Conservation (phyloP, 441 rosid genomes). For the Adansonia grandidieri region DNA sequence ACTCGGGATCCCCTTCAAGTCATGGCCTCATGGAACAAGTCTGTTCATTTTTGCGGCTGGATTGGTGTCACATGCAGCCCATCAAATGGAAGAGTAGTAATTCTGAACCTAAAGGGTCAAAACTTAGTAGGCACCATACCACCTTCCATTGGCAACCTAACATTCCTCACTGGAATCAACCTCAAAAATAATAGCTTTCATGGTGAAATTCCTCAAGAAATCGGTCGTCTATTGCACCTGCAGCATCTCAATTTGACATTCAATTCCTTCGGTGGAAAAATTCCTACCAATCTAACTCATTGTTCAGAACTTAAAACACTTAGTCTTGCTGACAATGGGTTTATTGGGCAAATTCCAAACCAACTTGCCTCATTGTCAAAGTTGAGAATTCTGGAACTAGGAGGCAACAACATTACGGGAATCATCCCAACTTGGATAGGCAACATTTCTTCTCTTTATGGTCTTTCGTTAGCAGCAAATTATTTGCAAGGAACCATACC, state of each 20-base stretch:
- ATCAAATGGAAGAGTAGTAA: constrained; percentile 30
- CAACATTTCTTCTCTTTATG: constrained; percentile 44
- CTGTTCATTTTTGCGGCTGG: constrained; percentile 51
- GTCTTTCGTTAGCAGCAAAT: constrained; percentile 30
- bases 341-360: constrained; percentile 18
- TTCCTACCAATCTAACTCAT: constrained; percentile 39
- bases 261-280: constrained; percentile 38
- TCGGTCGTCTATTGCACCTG: constrained; percentile 43
- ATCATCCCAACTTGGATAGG: constrained; percentile 37
- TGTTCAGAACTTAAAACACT: constrained; percentile 35
- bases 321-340: constrained; percentile 23
- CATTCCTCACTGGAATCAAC: background rate
- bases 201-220: constrained; percentile 4
- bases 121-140: constrained; percentile 45
- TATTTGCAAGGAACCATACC: constrained; percentile 40
- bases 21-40: constrained; percentile 48
- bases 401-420: constrained; percentile 39
- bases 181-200: background rate
- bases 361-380: background rate
- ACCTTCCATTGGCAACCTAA: constrained; percentile 24
- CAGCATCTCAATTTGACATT: constrained; percentile 32
- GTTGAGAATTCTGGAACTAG: constrained; percentile 30
- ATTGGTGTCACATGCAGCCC: constrained; percentile 41
- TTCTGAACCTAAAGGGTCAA: constrained; percentile 39
- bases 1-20: constrained; percentile 40